These are phyloP conservation scores for Podospora anserina DNA, from an alignment of 495 filamentous ascomycete species.

Conservation along the genomic window DNA sequence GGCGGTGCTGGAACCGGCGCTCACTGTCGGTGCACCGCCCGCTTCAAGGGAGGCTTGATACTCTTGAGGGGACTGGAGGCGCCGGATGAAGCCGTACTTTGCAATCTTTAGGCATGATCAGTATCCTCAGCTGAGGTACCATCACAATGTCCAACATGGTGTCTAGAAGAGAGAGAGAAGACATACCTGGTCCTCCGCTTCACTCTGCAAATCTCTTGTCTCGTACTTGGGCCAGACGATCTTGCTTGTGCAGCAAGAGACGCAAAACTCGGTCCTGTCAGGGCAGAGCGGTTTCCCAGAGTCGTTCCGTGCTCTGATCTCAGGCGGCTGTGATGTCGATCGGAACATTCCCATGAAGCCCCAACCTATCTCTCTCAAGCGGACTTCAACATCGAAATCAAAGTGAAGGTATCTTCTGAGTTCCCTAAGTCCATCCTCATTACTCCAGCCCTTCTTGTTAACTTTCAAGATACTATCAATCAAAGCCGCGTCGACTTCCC, in stretches of 20 bases:
- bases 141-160: background rate
- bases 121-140: no score
- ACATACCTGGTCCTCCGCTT: slow-evolving; percentile 25
- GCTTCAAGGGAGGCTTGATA: slow-evolving; percentile 10
- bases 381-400: slow-evolving; percentile 25
- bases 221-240: slow-evolving; percentile 27
- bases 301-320: slow-evolving; percentile 26
- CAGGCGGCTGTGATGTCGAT: slow-evolving; percentile 22
- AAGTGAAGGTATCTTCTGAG: slow-evolving; percentile 22
- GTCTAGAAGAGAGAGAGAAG: background rate
- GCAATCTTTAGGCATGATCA: slow-evolving; percentile 10
- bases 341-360: slow-evolving; percentile 25
- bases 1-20: background rate
- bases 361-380: slow-evolving; percentile 27
- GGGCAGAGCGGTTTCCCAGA: slow-evolving; percentile 20
- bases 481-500: slow-evolving; percentile 20
- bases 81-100: slow-evolving; percentile 14
- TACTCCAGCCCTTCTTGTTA: background rate
- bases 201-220: slow-evolving; percentile 23
- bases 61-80: slow-evolving; percentile 18
- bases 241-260: slow-evolving; percentile 21
- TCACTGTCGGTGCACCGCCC: background rate
- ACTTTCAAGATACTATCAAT: slow-evolving; percentile 19
- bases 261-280: slow-evolving; percentile 21
- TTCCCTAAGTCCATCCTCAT: background rate